These are phyloP conservation scores for Diaporthe sp. DNA, from an alignment of 2,329 filamentous ascomycete genomes.

Conservation along the genomic window DNA sequence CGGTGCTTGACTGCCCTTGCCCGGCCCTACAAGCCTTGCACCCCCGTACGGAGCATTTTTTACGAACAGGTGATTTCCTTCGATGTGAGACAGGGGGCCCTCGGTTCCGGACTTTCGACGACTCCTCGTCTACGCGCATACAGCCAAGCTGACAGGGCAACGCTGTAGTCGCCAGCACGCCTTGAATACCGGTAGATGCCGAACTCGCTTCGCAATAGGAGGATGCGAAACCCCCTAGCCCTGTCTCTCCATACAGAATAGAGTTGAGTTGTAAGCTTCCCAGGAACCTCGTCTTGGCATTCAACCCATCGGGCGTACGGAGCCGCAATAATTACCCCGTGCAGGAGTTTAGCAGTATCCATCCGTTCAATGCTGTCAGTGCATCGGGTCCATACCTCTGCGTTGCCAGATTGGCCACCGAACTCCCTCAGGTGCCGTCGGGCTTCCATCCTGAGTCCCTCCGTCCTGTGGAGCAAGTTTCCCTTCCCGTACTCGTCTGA, in stretches of 20 bases:
- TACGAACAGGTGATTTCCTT: slow-evolving; percentile 29
- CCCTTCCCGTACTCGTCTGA: slow-evolving; percentile 25
- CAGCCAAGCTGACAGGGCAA: neutral
- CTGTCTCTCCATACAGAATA: slow-evolving; percentile 17
- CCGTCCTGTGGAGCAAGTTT: slow-evolving; percentile 4
- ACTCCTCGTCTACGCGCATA: neutral
- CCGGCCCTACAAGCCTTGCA: slow-evolving; percentile 12
- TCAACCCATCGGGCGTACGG: neutral
- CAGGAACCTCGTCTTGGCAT: neutral
- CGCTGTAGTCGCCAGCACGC: neutral
- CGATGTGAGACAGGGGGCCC: slow-evolving; percentile 28
- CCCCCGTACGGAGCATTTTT: slow-evolving; percentile 15
- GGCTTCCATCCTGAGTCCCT: neutral
- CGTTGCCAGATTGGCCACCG: slow-evolving; percentile 12
- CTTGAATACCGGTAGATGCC: slow-evolving; percentile 1
- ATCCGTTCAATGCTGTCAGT: slow-evolving; percentile 14
- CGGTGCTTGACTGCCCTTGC: slow-evolving; percentile 16
- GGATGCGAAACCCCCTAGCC: slow-evolving; percentile 9
- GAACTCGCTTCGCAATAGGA: neutral
- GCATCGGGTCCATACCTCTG: neutral
- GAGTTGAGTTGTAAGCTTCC: slow-evolving; percentile 11
- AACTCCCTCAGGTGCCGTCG: neutral
- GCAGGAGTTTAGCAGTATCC: slow-evolving; percentile 5
- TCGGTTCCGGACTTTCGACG: slow-evolving; percentile 22
- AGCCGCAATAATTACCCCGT: slow-evolving; percentile 22